A percentile compares a stretch with the other conserved stretches of the same genome.
Conservation (phyloP, 2,329 filamentous ascomycete genomes). For the Xylogone sp. region DNA sequence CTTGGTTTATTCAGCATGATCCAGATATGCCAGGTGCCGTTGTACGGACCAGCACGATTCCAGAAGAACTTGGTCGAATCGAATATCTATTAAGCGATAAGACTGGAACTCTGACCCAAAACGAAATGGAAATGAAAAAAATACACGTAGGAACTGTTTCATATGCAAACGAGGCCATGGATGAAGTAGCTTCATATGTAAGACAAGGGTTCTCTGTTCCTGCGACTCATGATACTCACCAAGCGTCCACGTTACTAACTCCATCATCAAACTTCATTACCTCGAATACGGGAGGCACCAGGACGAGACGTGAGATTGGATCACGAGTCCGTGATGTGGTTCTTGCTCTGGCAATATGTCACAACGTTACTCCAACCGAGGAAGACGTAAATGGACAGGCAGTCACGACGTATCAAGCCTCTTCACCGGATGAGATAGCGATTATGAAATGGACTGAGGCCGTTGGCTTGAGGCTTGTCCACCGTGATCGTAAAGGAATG, state of each 20-base stretch:
- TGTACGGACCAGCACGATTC: constrained; percentile 94
- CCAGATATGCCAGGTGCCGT: constrained; percentile 86
- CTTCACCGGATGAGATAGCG: constrained; percentile 95
- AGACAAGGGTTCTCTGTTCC: constrained; percentile 71
- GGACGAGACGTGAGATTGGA: constrained; percentile 89
- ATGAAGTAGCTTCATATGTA: constrained; percentile 86
- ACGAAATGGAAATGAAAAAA: constrained; percentile 98
- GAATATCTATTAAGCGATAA: constrained; percentile 97
- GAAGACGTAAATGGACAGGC: constrained; percentile 77
- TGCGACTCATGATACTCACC: constrained; percentile 39
- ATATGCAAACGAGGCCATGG: constrained; percentile 98
- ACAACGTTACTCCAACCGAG: constrained; percentile 91
- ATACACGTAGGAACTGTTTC: constrained; percentile 97
- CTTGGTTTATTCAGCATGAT: constrained; percentile 90
- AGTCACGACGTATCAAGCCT: constrained; percentile 88
- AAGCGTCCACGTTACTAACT: constrained; percentile 59
- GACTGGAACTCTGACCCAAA: constrained; percentile 95
- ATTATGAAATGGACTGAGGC: constrained; percentile 95
- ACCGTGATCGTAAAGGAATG: constrained; percentile 86
- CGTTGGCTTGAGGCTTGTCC: constrained; percentile 78
- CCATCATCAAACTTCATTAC: constrained; percentile 69
- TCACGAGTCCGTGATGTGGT: constrained; percentile 91
- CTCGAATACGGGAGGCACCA: constrained; percentile 61
- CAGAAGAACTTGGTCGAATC: constrained; percentile 90
- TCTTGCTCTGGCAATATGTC: constrained; percentile 85